Evolutionary conservation across 2,329 filamentous ascomycete genomes (phyloP).

Genomic region (Calcarisporium arbuscula): DNA sequence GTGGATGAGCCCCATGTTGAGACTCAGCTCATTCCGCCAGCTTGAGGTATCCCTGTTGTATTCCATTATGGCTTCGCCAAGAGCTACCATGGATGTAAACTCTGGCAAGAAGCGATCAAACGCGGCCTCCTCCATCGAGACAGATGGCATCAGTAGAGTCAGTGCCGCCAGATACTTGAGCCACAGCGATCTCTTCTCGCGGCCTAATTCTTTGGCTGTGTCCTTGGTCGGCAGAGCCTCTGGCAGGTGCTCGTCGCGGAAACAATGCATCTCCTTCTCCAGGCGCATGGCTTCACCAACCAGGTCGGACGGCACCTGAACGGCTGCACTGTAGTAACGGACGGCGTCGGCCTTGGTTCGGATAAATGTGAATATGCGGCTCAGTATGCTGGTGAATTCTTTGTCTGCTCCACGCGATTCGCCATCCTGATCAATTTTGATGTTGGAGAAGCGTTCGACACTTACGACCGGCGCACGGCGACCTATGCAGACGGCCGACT

Average conservation of each 20-base stretch:
- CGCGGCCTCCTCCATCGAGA: conserved; percentile 9
- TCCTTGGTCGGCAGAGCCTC: neutral
- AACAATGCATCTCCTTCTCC: conserved; percentile 5
- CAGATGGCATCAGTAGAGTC: conserved; percentile 7
- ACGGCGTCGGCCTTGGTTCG: conserved; percentile 7
- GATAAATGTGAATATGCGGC: conserved; percentile 8
- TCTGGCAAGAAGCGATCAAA: conserved; percentile 7
- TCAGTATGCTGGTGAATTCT: no score
- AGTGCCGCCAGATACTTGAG: conserved; percentile 9
- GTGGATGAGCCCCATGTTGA: conserved; percentile 11
- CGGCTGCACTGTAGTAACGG: conserved; percentile 4
- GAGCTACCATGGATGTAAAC: conserved; percentile 9
- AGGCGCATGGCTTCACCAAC: conserved; percentile 7
- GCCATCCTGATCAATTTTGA: no score
- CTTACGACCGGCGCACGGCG: conserved; percentile 6
- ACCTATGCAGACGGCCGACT: conserved; percentile 9
- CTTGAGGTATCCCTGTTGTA: neutral
- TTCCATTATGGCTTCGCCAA: conserved; percentile 2
- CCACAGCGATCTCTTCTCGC: conserved; percentile 5
- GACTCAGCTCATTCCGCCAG: conserved; percentile 1
- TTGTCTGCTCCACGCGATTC: no score
- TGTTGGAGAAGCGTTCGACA: conserved; percentile 1
- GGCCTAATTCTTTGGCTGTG: no score
- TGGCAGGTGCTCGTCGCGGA: conserved; percentile 2
- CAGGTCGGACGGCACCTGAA: conserved; percentile 5